Evolutionary conservation across 1,284 basidiomycete genomes (phyloP).

Genomic region (Neolentinus lepideus): DNA sequence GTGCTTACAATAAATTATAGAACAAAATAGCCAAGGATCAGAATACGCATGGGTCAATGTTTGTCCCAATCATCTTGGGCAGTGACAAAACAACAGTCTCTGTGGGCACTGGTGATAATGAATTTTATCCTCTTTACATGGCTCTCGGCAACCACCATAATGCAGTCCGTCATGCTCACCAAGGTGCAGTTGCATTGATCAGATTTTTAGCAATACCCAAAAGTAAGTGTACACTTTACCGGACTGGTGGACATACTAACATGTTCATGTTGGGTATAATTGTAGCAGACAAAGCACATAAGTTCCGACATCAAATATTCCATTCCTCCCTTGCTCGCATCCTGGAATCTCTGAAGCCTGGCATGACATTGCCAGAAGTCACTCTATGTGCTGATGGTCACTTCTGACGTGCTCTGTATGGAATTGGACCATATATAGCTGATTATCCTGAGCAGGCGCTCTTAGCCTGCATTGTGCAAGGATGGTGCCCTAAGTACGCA

Average conservation of each 20-base stretch:
- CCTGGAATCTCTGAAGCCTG: constrained; percentile 8
- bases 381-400: constrained; percentile 16
- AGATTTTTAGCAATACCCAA: constrained; percentile 20
- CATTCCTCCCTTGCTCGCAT: constrained; percentile 12
- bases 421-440: constrained; percentile 17
- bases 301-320: constrained; percentile 11
- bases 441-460: constrained; percentile 18
- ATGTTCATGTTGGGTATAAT: too few species aligned
- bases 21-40: constrained; percentile 8
- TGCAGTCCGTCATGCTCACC: constrained; percentile 15
- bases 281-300: not conserved
- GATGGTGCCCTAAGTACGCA: constrained; percentile 16
- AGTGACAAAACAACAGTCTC: constrained; percentile 20
- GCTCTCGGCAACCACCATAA: constrained; percentile 14
- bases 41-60: constrained; percentile 9
- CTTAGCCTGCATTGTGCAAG: constrained; percentile 10
- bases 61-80: constrained; percentile 13
- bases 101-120: constrained; percentile 18
- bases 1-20: not conserved
- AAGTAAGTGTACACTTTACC: constrained; percentile 9
- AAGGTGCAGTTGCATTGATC: constrained; percentile 13
- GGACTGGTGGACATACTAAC: too few species aligned
- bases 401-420: constrained; percentile 15
- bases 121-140: constrained; percentile 17
- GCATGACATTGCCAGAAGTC: constrained; percentile 15